These are phyloP conservation scores for Thielaviopsis ethacetica DNA, from an alignment of 2,329 filamentous ascomycete species.

Conservation along the genomic window DNA sequence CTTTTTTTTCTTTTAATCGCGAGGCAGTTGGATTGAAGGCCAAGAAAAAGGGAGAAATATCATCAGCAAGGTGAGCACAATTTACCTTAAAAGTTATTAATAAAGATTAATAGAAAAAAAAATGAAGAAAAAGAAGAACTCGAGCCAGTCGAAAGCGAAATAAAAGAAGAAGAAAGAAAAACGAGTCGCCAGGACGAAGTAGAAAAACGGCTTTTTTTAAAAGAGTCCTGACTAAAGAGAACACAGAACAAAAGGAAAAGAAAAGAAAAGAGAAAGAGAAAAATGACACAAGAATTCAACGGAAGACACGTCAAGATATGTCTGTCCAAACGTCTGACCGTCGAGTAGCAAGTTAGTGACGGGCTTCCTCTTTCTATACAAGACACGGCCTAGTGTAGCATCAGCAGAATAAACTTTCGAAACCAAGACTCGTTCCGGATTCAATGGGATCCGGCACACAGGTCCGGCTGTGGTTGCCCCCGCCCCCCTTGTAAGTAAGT, in stretches of 20 bases:
- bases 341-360: no score
- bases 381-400: neutral
- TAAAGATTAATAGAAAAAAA: neutral
- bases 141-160: neutral
- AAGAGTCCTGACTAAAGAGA: neutral
- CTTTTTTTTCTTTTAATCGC: neutral
- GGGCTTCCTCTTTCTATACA: no score
- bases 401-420: neutral
- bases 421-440: neutral
- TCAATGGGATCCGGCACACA: neutral
- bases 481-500: no score
- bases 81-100: neutral
- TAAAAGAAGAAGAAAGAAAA: neutral
- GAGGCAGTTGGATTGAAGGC: neutral
- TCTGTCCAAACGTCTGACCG: neutral
- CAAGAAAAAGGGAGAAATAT: neutral
- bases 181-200: neutral
- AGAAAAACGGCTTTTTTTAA: neutral
- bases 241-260: neutral
- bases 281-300: neutral
- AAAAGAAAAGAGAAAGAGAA: neutral
- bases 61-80: neutral
- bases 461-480: neutral
- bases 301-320: neutral
- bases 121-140: neutral